Percentiles rank a stretch among this genome's conserved stretches.
phyloP scores from a whole-genome alignment of 441 rosid genomes.

The Corymbia calophylla region DNA sequence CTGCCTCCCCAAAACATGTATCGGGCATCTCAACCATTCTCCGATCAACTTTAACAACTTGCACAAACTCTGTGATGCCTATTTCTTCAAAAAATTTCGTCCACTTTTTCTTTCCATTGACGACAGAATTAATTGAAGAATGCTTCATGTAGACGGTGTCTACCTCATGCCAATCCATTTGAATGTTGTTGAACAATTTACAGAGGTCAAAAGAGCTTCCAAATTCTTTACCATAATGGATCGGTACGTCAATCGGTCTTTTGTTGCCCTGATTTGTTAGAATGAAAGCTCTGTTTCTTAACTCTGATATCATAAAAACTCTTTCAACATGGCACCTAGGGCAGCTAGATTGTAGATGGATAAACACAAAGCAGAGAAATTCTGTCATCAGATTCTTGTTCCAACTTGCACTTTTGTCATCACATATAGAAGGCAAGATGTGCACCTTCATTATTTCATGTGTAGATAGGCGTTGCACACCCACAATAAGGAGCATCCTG shows the following conservation, averaged over 20 bases:
- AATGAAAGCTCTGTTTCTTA: conserved; percentile 56
- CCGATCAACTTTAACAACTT: conserved; percentile 65
- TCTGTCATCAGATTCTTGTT: conserved; percentile 50
- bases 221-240: conserved; percentile 73
- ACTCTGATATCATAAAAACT: conserved; percentile 46
- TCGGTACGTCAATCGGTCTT: conserved; percentile 41
- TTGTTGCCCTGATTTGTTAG: conserved; percentile 72
- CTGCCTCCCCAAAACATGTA: conserved; percentile 12
- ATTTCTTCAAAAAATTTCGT: conserved; percentile 80
- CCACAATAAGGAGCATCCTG: conserved; percentile 64
- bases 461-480: conserved; percentile 77
- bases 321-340: conserved; percentile 56
- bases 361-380: conserved; percentile 83
- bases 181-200: conserved; percentile 40
- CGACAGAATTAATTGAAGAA: conserved; percentile 43
- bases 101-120: conserved; percentile 54
- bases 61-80: conserved; percentile 82
- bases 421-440: conserved; percentile 62
- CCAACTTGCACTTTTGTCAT: conserved; percentile 15
- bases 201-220: conserved; percentile 56
- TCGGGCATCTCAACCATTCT: conserved; percentile 38
- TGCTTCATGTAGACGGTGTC: conserved; percentile 67
- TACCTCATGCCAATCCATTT: conserved; percentile 73
- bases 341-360: conserved; percentile 78
- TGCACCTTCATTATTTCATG: conserved; percentile 84